These are phyloP conservation scores for Adansonia madagascariensis DNA, from an alignment of 441 rosid genomes.

Conservation along the genomic window DNA sequence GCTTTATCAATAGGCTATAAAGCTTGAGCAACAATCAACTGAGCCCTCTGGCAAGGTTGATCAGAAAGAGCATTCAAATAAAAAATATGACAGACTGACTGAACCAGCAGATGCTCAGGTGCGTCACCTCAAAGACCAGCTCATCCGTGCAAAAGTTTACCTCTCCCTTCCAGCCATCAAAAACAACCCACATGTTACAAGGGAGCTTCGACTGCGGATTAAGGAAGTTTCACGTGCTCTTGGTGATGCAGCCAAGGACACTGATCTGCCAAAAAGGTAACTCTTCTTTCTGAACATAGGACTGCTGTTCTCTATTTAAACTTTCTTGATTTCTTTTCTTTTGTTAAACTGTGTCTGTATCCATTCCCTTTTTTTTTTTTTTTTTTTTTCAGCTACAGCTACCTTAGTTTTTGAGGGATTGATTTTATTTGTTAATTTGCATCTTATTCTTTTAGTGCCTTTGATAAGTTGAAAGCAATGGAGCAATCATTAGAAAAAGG, in stretches of 20 bases:
- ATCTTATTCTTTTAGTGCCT: slow-evolving; percentile 50
- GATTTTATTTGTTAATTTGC: slow-evolving; percentile 1
- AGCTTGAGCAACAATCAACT: slow-evolving; percentile 34
- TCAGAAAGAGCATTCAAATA: slow-evolving; percentile 33
- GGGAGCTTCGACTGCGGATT: slow-evolving; percentile 67
- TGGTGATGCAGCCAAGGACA: slow-evolving; percentile 62
- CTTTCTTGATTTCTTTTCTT: slow-evolving; percentile 1
- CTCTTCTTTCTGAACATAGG: slow-evolving; percentile 18
- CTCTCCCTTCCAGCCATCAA: slow-evolving; percentile 59
- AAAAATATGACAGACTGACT: slow-evolving; percentile 36
- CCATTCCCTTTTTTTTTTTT: background rate
- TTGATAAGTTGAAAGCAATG: slow-evolving; percentile 78
- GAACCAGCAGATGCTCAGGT: slow-evolving; percentile 55
- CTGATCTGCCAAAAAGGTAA: slow-evolving; percentile 62
- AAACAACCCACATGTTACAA: slow-evolving; percentile 49
- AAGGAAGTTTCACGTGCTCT: slow-evolving; percentile 68
- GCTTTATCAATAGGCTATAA: slow-evolving; percentile 21
- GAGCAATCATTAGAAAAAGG: slow-evolving; percentile 81
- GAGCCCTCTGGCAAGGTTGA: slow-evolving; percentile 28
- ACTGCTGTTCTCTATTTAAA: background rate
- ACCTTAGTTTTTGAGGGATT: slow-evolving; percentile 2
- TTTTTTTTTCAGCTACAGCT: slow-evolving; percentile 7
- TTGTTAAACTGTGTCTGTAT: background rate
- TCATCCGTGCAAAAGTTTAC: slow-evolving; percentile 70
- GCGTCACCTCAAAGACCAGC: slow-evolving; percentile 70